phyloP scores from a whole-genome alignment of 2,329 filamentous ascomycete genomes.

The Chaetomium olivaceum region DNA sequence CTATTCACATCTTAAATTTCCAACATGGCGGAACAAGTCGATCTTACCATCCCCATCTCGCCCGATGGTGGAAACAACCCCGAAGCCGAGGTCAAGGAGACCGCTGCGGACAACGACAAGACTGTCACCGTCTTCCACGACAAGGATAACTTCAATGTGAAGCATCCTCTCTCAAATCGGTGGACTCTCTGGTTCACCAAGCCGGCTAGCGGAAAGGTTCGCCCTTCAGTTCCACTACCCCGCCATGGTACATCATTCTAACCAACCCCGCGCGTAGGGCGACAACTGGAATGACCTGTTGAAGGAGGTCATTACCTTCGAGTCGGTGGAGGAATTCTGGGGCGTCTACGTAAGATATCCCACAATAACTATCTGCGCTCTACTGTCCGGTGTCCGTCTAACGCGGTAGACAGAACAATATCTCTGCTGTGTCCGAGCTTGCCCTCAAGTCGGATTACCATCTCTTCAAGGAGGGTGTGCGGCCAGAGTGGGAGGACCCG shows the following conservation, averaged over 20 bases:
- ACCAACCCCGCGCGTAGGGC: slow-evolving; percentile 61
- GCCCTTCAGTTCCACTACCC: slow-evolving; percentile 30
- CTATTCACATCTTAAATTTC: slow-evolving; percentile 7
- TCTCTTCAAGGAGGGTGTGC: slow-evolving; percentile 95
- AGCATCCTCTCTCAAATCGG: slow-evolving; percentile 94
- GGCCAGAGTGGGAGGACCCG: slow-evolving; percentile 96
- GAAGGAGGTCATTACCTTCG: slow-evolving; percentile 98
- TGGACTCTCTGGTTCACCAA: slow-evolving; percentile 99
- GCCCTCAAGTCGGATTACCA: slow-evolving; percentile 99
- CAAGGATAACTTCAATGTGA: slow-evolving; percentile 98
- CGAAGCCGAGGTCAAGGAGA: slow-evolving; percentile 48
- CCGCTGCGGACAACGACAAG: slow-evolving; percentile 53
- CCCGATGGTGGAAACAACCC: slow-evolving; percentile 61
- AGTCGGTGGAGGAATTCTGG: slow-evolving; percentile 99
- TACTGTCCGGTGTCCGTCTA: slow-evolving; percentile 13
- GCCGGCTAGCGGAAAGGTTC: slow-evolving; percentile 90
- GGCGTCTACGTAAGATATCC: slow-evolving; percentile 81
- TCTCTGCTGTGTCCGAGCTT: slow-evolving; percentile 91
- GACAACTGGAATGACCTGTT: slow-evolving; percentile 98
- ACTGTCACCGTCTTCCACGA: slow-evolving; percentile 95
- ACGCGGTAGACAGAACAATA: slow-evolving; percentile 78
- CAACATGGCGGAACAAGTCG: slow-evolving; percentile 59
- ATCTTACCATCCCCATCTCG: slow-evolving; percentile 67
- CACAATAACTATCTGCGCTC: neutral
- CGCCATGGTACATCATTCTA: slow-evolving; percentile 11